Percentiles rank a stretch among this genome's conserved stretches.
These are phyloP conservation scores for Madurella mycetomatis DNA, from an alignment of 2,329 filamentous ascomycete genomes.

Conservation along the genomic window DNA sequence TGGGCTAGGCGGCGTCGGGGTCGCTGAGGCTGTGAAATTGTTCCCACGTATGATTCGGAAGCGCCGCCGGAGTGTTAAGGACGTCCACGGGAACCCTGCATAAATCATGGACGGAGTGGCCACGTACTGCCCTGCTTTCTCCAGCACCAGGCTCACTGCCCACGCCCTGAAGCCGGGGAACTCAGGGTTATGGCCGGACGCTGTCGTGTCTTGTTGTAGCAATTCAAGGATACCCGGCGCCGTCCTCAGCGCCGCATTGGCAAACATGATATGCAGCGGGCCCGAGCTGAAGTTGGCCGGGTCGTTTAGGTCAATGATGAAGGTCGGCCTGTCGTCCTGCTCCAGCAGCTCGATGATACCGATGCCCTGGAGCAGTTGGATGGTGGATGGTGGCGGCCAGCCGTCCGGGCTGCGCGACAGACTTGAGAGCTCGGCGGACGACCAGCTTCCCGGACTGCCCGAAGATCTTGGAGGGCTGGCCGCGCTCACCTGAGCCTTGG, in stretches of 20 bases:
- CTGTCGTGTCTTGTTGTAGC: conserved; percentile 47
- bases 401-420: conserved; percentile 50
- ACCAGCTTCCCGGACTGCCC: conserved; percentile 49
- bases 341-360: conserved; percentile 70
- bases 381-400: conserved; percentile 42
- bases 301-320: conserved; percentile 66
- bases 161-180: conserved; percentile 65
- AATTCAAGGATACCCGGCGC: conserved; percentile 52
- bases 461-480: conserved; percentile 45
- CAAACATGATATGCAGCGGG: conserved; percentile 59
- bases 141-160: conserved; percentile 54
- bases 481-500: conserved; percentile 48
- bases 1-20: conserved; percentile 38
- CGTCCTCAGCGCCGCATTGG: conserved; percentile 62
- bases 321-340: conserved; percentile 70
- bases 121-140: conserved; percentile 49
- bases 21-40: conserved; percentile 34
- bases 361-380: conserved; percentile 58
- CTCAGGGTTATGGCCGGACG: conserved; percentile 40
- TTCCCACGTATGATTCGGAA: conserved; percentile 64
- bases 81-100: conserved; percentile 65
- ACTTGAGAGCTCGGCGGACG: conserved; percentile 49
- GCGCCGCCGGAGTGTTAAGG: conserved; percentile 62
- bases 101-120: conserved; percentile 54
- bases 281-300: conserved; percentile 49